These are phyloP conservation scores for Salicornia ramosissima DNA, from an alignment of 148 eudicot genomes.

Conservation along the genomic window DNA sequence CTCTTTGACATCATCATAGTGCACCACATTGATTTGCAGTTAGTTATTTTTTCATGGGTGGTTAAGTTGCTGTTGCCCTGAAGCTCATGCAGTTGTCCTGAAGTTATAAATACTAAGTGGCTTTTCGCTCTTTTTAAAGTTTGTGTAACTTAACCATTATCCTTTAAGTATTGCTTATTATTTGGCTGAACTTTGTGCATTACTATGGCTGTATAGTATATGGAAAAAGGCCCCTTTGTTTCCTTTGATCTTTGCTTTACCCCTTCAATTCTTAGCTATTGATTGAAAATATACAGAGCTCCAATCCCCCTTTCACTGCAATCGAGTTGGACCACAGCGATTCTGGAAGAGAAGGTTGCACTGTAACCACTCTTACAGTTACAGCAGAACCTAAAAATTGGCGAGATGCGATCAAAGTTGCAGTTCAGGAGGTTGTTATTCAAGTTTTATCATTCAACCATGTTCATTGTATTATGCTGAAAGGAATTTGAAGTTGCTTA, in stretches of 20 bases:
- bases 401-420: conserved; percentile 88
- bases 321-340: conserved; percentile 99
- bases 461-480: conserved; percentile 11
- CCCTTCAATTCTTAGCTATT: conserved; percentile 12
- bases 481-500: background rate
- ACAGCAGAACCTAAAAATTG: conserved; percentile 96
- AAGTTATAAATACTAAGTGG: background rate
- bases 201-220: background rate
- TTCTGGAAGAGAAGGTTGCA: conserved; percentile 99
- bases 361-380: conserved; percentile 96
- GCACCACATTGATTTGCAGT: background rate
- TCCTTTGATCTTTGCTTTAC: background rate
- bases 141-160: background rate
- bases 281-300: conserved; percentile 52
- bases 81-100: background rate
- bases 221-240: background rate
- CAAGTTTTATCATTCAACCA: background rate
- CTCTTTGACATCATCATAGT: background rate
- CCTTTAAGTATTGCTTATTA: background rate
- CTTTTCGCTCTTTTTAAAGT: background rate
- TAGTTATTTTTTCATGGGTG: background rate
- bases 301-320: conserved; percentile 94
- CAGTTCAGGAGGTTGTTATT: conserved; percentile 84
- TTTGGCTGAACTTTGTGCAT: conserved; percentile 10
- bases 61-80: background rate